Evolutionary conservation across 306 rosid genomes (phyloP).

Genomic region (Echinosophora koreensis): DNA sequence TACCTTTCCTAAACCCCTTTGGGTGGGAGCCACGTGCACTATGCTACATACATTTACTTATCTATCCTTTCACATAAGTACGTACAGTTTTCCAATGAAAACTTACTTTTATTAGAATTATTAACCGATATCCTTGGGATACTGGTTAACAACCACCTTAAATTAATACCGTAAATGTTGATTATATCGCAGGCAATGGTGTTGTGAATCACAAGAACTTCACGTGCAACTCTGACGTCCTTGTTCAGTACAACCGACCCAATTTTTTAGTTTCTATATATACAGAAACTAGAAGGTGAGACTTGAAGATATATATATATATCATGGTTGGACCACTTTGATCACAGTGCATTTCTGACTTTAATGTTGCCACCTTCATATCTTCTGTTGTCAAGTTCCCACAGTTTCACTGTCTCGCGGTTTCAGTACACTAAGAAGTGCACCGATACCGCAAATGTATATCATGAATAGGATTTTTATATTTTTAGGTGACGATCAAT

Average conservation of each 20-base stretch:
- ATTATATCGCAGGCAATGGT: slow-evolving; percentile 73
- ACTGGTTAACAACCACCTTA: background rate
- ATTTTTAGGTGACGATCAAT: background rate
- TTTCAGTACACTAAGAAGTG: slow-evolving; percentile 7
- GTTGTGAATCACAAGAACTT: slow-evolving; percentile 85
- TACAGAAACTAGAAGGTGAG: slow-evolving; percentile 45
- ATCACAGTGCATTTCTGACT: slow-evolving; percentile 50
- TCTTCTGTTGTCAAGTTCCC: slow-evolving; percentile 49
- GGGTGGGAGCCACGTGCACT: no score
- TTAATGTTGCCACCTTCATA: slow-evolving; percentile 49
- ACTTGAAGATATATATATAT: slow-evolving; percentile 35
- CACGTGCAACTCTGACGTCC: slow-evolving; percentile 92
- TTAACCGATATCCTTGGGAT: no score
- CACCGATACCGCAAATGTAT: background rate
- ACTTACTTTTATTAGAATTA: no score
- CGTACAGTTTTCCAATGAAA: no score
- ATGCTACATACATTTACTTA: background rate
- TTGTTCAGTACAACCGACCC: slow-evolving; percentile 61
- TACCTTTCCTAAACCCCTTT: no score
- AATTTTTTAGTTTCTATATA: slow-evolving; percentile 9
- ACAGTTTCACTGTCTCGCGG: slow-evolving; percentile 45
- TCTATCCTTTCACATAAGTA: no score
- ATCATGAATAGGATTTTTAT: background rate
- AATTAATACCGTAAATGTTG: slow-evolving; percentile 40
- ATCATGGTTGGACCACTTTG: slow-evolving; percentile 59